Conservation (phyloP, 2,329 filamentous ascomycete genomes). For the Colletotrichum sansevieriae region DNA sequence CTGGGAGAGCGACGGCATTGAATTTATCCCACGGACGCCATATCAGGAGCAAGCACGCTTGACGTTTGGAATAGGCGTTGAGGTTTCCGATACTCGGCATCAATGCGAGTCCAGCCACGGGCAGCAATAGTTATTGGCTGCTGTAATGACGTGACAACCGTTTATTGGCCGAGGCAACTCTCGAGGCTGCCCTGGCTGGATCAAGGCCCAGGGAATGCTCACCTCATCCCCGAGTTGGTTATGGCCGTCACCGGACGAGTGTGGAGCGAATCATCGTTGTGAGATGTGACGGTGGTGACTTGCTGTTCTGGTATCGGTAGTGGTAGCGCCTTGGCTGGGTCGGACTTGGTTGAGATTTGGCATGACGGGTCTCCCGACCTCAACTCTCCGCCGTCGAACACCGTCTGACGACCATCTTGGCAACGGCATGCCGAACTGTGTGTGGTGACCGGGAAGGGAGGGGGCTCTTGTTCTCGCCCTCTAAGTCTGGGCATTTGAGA, state of each 20-base stretch:
- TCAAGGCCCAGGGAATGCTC: conserved; percentile 30
- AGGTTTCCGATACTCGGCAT: background rate
- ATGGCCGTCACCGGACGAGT: conserved; percentile 28
- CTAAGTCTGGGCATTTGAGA: conserved; percentile 1
- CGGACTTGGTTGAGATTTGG: conserved; percentile 14
- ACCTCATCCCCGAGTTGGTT: conserved; percentile 12
- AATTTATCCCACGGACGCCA: background rate
- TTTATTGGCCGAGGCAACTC: background rate
- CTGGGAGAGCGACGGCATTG: background rate
- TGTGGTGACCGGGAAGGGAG: conserved; percentile 21
- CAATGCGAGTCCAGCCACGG: background rate
- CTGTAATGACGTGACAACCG: background rate
- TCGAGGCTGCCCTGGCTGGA: background rate
- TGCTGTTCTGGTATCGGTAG: conserved; percentile 22
- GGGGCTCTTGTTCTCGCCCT: background rate
- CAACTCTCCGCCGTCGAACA: background rate
- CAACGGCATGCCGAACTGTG: background rate
- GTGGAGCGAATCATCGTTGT: conserved; percentile 12
- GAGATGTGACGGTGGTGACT: conserved; percentile 30
- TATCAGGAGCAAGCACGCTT: conserved; percentile 5
- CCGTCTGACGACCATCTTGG: background rate
- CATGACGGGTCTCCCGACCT: background rate
- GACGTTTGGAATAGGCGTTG: background rate
- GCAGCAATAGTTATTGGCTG: background rate
- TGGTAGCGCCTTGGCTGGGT: conserved; percentile 8